A percentile compares a stretch with the other conserved stretches of the same genome.
Conservation (phyloP, 2,329 filamentous ascomycete genomes). For the Penicillium aurantiogriseum region DNA sequence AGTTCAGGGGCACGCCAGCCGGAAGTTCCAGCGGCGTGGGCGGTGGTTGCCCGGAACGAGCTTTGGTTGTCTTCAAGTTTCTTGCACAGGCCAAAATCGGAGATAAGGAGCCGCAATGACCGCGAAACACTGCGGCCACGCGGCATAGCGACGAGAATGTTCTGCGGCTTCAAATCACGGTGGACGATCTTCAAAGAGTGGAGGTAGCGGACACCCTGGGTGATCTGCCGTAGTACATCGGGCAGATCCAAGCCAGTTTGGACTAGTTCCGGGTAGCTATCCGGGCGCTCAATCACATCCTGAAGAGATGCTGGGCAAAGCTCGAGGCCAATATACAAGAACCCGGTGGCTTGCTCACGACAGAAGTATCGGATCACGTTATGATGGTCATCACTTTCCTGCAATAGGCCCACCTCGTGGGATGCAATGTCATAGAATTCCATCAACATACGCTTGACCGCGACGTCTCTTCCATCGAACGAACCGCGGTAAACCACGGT, state of each 20-base stretch:
- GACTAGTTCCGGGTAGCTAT: slow-evolving; percentile 66
- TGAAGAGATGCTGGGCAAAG: slow-evolving; percentile 90
- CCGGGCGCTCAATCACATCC: slow-evolving; percentile 79
- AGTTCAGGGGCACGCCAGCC: slow-evolving; percentile 97
- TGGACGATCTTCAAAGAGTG: slow-evolving; percentile 94
- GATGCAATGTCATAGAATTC: slow-evolving; percentile 95
- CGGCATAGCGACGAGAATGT: slow-evolving; percentile 78
- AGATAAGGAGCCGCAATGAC: slow-evolving; percentile 83
- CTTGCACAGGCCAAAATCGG: slow-evolving; percentile 96
- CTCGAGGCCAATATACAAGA: slow-evolving; percentile 94
- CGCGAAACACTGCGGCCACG: slow-evolving; percentile 53
- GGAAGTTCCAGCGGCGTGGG: slow-evolving; percentile 86
- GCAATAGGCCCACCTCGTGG: slow-evolving; percentile 83
- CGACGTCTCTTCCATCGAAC: slow-evolving; percentile 89
- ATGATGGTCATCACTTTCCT: slow-evolving; percentile 91
- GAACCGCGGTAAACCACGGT: slow-evolving; percentile 93
- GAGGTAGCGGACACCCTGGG: slow-evolving; percentile 81
- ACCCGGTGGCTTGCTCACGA: slow-evolving; percentile 81
- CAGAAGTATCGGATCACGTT: slow-evolving; percentile 98
- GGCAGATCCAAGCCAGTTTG: slow-evolving; percentile 67
- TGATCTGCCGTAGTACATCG: slow-evolving; percentile 81
- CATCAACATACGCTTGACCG: slow-evolving; percentile 93
- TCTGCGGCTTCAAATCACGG: slow-evolving; percentile 94
- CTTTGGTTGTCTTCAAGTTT: slow-evolving; percentile 93
- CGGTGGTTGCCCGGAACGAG: slow-evolving; percentile 90